Conservation (phyloP, 495 filamentous ascomycete genomes). For the Hypoxylon fuscum region DNA sequence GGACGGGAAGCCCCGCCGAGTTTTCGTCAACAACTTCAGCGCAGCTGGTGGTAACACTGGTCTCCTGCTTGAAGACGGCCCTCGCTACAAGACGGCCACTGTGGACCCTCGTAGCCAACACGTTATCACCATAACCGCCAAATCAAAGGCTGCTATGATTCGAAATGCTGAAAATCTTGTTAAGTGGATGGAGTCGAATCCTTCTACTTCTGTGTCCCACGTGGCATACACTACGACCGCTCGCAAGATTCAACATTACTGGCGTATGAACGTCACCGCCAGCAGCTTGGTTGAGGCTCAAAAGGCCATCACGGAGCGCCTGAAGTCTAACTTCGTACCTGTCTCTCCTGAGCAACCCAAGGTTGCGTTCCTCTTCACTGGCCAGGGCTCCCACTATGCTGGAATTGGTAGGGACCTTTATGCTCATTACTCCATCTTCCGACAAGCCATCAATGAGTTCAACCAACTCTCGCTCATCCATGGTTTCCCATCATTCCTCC, state of each 20-base stretch:
- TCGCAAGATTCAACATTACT: slow-evolving; percentile 82
- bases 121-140: slow-evolving; percentile 66
- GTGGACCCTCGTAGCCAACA: slow-evolving; percentile 62
- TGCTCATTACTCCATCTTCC: slow-evolving; percentile 71
- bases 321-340: slow-evolving; percentile 58
- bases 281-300: slow-evolving; percentile 57
- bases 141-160: slow-evolving; percentile 64
- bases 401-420: slow-evolving; percentile 80
- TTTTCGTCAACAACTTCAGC: slow-evolving; percentile 77
- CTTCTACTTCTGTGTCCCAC: slow-evolving; percentile 60
- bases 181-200: slow-evolving; percentile 62
- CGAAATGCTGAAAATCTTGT: slow-evolving; percentile 60
- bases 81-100: slow-evolving; percentile 39
- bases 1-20: slow-evolving; percentile 65
- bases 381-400: slow-evolving; percentile 71
- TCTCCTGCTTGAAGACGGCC: slow-evolving; percentile 68
- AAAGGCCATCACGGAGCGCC: slow-evolving; percentile 51
- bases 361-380: slow-evolving; percentile 76
- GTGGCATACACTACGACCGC: slow-evolving; percentile 86
- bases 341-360: slow-evolving; percentile 59
- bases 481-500: slow-evolving; percentile 73
- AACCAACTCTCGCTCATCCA: slow-evolving; percentile 73
- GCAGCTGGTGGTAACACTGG: slow-evolving; percentile 75
- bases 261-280: slow-evolving; percentile 70
- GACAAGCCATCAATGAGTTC: slow-evolving; percentile 72